Base-by-base conservation (phyloP, 2,329 filamentous ascomycete genomes). In the Penicillium psychrosexuale region DNA sequence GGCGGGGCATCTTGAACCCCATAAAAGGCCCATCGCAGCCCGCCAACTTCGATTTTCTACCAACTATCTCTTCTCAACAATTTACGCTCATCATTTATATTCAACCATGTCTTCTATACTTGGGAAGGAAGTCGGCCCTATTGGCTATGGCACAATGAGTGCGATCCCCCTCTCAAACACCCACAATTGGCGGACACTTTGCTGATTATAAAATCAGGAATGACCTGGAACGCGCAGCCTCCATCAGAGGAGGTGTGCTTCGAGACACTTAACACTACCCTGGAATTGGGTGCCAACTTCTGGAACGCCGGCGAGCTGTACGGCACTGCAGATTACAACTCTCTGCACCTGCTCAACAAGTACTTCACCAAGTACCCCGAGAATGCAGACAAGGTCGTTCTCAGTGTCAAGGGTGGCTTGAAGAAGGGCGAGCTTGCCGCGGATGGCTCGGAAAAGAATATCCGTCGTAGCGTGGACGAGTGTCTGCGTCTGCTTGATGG, bases 261-360 rank as follows among this genome's bases (percentile, higher is more conserved):
- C 58, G 78, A 78, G 40, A 80, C 82, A 11, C 76, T 88, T 71
- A 80, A 80, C 61, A 77, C 80, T 17, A 75, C 84, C 6, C 67
- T 85, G 24, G 69, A 72, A 24, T 63, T 71, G 1, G 77, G 78
- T 31, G 72, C 76, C 48, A 77, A 78, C 56, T 75, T 79, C 63
- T 88, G 84, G 84, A 87, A 86, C 62, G 84, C 77, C 36, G 85
- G 79, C 58, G 84, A 87, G 65, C 81, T 88, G 66, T 89, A 89
- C 72, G 86, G 86, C 37, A 78, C 69, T 0, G 67, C 80, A 1
- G 75, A 82, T 19, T 78, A 78, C 64, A 86, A 87, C 72, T 83
- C 79, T 2, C 70, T 86, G 64, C 79, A 81, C 31, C 71, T 88
- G 9, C 71, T 89, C 30, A 79, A 82, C 57, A 75, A 78, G 27